Base-by-base conservation (phyloP, 768 basidiomycete species). In the Coprinopsis cinerea region DNA sequence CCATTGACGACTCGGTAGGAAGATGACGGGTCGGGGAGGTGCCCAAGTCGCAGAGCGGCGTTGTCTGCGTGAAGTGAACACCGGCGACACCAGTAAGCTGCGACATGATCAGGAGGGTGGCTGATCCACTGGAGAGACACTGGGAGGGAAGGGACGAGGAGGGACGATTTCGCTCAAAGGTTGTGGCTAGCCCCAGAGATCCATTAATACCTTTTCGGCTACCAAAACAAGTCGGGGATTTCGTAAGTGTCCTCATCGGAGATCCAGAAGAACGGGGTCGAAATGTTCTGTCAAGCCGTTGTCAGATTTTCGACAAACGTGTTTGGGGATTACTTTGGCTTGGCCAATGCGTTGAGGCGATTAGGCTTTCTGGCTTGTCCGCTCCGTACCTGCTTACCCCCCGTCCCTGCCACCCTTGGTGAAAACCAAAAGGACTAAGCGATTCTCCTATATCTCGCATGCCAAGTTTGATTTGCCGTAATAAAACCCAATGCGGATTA, bases 241-340 rank as follows among this genome's bases (percentile, higher is more conserved):
- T 17, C 40, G 25, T 37, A 18, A 42, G 18, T 11, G 23, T 13
- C 23, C 22, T 9, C 18, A 47, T 47, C 45, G 11, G 30, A 47
- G 45, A 47, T 47, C 45, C 15, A 20, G 20, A n/a, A 47, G 24
- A 47, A 47, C 28, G 45, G 45, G 45, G 45, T 47, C 27, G 24
- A 34, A 47, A 47, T 39, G 36, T 39, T n/a, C n/a, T n/a, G n/a
- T n/a, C n/a, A n/a, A n/a, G n/a, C n/a, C n/a, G n/a, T n/a, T n/a
- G n/a, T n/a, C n/a, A n/a, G n/a, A n/a, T n/a, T n/a, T n/a, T n/a
- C n/a, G n/a, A n/a, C n/a, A n/a, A n/a, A n/a, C n/a, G n/a, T n/a
- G n/a, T n/a, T n/a, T n/a, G n/a, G n/a, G n/a, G n/a, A n/a, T n/a
- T n/a, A n/a, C n/a, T n/a, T n/a, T n/a, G n/a, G n/a, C 36, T 39